These are phyloP conservation scores for Oryza meridionalis DNA, from an alignment of 176 grass and related monocot species.

Conservation along the genomic window DNA sequence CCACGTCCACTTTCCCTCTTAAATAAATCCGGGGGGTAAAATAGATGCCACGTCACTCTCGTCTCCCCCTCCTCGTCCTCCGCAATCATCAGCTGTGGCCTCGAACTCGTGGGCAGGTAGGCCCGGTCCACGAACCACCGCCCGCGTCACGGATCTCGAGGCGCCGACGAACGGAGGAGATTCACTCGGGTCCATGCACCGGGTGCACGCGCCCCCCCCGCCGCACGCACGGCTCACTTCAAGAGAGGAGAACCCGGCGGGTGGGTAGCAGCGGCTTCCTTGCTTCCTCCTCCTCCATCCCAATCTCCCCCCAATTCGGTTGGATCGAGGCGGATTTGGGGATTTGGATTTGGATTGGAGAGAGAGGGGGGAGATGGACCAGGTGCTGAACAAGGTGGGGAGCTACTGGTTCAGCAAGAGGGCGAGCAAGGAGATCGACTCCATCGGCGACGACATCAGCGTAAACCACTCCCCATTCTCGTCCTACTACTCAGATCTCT, in stretches of 20 bases:
- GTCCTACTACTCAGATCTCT: neutral
- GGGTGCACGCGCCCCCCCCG: constrained; percentile 7
- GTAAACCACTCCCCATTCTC: constrained; percentile 37
- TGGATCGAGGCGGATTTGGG: constrained; percentile 16
- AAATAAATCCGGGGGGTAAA: neutral
- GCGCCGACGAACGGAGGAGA: neutral
- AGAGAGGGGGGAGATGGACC: constrained; percentile 64
- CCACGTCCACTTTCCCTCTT: neutral
- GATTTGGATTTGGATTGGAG: constrained; percentile 9
- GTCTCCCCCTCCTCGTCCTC: neutral
- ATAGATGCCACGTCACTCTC: constrained; percentile 6
- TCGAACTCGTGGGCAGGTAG: neutral
- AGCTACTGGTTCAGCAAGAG: constrained; percentile 95
- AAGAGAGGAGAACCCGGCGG: neutral
- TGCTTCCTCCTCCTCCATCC: neutral
- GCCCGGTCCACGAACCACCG: neutral
- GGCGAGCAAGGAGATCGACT: constrained; percentile 91
- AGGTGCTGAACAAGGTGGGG: constrained; percentile 88
- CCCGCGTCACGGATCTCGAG: neutral
- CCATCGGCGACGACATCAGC: constrained; percentile 84
- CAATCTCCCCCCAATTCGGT: neutral
- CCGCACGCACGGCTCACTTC: neutral
- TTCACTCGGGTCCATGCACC: neutral
- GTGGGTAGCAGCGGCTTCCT: neutral
- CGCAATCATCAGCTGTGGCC: neutral